Percentiles rank a stretch among this genome's conserved stretches.
Evolutionary conservation across 306 rosid genomes (phyloP).

Genomic region (Boehmeria nivea): DNA sequence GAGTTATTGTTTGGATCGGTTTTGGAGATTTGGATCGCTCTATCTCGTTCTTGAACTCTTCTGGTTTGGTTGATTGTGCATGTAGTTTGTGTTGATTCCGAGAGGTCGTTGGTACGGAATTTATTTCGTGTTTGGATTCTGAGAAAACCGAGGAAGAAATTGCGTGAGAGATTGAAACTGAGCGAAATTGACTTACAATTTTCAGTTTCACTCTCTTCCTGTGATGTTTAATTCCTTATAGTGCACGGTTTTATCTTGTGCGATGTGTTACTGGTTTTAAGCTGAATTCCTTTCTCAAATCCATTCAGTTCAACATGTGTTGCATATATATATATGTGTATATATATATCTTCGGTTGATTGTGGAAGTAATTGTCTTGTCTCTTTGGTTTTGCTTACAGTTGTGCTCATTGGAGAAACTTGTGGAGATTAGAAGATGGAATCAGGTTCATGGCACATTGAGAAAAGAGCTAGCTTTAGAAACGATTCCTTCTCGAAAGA

Average conservation of each 20-base stretch:
- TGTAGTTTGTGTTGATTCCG: background rate
- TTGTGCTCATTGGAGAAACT: background rate
- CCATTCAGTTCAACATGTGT: background rate
- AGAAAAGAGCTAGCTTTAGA: slow-evolving; percentile 27
- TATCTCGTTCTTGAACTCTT: background rate
- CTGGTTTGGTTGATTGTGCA: background rate
- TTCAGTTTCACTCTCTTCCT: background rate
- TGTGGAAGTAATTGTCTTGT: background rate
- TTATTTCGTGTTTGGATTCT: background rate
- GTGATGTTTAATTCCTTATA: background rate
- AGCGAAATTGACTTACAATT: background rate
- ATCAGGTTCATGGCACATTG: slow-evolving; percentile 55
- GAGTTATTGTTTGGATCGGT: background rate
- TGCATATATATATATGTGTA: too few relatives aligned
- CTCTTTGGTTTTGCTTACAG: background rate
- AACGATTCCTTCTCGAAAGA: slow-evolving; percentile 43
- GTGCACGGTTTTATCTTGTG: background rate
- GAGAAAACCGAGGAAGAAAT: background rate
- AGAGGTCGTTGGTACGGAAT: too few relatives aligned
- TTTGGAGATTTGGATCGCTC: background rate
- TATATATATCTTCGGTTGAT: background rate
- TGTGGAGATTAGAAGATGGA: slow-evolving; percentile 42
- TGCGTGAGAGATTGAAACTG: too few relatives aligned
- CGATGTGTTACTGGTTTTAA: background rate
- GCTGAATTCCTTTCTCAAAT: background rate